Percentiles rank a stretch among this genome's conserved stretches.
phyloP scores from a whole-genome alignment of 2,329 filamentous ascomycete species.

The Verticillium isaacii region DNA sequence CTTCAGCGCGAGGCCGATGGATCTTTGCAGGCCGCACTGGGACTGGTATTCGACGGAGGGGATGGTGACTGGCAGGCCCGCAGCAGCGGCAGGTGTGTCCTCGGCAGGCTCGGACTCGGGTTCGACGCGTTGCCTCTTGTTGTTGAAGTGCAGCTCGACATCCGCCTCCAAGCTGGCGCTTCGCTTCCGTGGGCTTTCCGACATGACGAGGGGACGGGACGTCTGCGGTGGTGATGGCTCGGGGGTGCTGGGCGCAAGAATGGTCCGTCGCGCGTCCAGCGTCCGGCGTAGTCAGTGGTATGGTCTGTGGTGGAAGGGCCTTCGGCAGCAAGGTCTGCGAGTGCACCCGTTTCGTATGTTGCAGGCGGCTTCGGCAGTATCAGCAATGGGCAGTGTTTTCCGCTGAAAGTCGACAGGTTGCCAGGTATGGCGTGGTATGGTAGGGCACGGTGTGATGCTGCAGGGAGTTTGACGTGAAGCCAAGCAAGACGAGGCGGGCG shows the following conservation, averaged over 20 bases:
- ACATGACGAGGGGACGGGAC: not conserved
- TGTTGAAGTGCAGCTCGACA: not conserved
- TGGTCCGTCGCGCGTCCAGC: not conserved
- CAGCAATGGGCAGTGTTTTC: no score
- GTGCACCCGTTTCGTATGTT: no score
- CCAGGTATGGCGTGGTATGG: no score
- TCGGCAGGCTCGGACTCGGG: not conserved
- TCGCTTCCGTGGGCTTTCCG: not conserved
- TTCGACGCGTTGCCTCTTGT: slow-evolving; percentile 3
- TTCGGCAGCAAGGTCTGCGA: no score
- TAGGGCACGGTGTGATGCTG: no score
- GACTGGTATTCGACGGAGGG: slow-evolving; percentile 26
- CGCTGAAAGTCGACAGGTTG: no score
- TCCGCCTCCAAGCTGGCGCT: not conserved
- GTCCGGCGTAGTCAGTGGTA: not conserved
- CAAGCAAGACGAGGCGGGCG: no score
- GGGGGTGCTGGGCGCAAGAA: no score
- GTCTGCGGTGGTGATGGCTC: not conserved
- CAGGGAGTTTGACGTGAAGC: no score
- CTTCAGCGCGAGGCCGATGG: slow-evolving; percentile 49
- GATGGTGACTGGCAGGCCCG: slow-evolving; percentile 1
- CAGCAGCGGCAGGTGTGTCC: not conserved
- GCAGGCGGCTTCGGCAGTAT: no score
- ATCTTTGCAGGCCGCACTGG: slow-evolving; percentile 44
- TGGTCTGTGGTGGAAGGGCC: no score